phyloP scores from a whole-genome alignment of 306 rosid species.

The Cyclanthera cordifolia region DNA sequence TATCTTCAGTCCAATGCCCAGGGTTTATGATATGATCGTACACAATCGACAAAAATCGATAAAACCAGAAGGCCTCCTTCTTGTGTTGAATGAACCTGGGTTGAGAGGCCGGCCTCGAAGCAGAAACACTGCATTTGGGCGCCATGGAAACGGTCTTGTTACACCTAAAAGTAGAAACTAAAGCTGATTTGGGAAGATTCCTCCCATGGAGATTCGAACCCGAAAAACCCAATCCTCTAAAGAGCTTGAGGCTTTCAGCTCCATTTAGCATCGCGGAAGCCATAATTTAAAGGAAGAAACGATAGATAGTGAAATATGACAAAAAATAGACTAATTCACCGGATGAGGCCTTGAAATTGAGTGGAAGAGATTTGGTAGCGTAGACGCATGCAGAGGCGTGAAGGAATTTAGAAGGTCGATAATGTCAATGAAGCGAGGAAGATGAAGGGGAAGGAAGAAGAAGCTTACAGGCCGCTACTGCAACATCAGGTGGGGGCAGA shows the following conservation, averaged over 20 bases:
- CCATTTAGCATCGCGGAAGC: constrained; percentile 61
- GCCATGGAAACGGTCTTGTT: constrained; percentile 17
- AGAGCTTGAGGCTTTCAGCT: constrained; percentile 43
- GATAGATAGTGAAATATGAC: constrained; percentile 2
- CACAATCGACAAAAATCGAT: constrained; percentile 77
- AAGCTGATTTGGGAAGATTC: constrained; percentile 27
- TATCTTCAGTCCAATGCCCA: constrained; percentile 92
- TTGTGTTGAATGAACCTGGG: constrained; percentile 92
- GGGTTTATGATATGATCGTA: constrained; percentile 86
- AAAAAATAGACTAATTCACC: background rate
- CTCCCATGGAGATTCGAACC: constrained; percentile 38
- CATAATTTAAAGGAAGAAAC: constrained; percentile 27
- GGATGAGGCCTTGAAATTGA: background rate
- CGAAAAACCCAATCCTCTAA: constrained; percentile 26
- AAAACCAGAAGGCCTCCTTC: constrained; percentile 92
- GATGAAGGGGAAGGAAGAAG: too few relatives aligned
- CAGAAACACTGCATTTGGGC: constrained; percentile 54
- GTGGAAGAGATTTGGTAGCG: background rate
- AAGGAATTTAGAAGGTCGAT: background rate
- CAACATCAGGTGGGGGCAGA: background rate
- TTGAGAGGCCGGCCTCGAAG: constrained; percentile 70
- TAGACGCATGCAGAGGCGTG: background rate
- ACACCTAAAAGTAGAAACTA: constrained; percentile 24
- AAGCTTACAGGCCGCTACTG: background rate
- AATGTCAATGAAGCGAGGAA: too few relatives aligned